Base-by-base conservation (phyloP, 345 rosid species). In the Erucastrum elatum region DNA sequence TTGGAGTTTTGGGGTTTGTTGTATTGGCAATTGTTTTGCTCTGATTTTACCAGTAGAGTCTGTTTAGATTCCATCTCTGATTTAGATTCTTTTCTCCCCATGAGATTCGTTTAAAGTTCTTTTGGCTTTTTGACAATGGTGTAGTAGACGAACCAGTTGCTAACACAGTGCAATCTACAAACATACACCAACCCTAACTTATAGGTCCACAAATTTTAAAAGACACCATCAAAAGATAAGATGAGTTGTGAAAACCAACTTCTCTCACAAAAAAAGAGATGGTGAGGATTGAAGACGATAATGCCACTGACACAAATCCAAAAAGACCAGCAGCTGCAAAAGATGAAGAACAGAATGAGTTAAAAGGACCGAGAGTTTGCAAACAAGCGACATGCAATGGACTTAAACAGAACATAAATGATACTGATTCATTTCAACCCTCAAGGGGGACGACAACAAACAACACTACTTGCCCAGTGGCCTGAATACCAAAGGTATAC, bases 301-400 rank as follows among this genome's bases (percentile, higher is more conserved):
- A 46, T 15, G 66, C 78, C 27, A 29, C 29, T 61, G 53, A 66
- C 62, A 68, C 39, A 13, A 6, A 35, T 68, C 78, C 70, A 53
- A 33, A 34, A 3, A 60, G 66, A 73, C 27, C 70, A 61, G 78
- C 64, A 73, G 27, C 79, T 80, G 79, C 66, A 74, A 68, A 63
- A 63, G 30, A 68, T 17, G 21, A 73, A 44, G 11, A 33, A 27
- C 16, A 44, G 33, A 35, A 26, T n/a, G 60, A 21, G 44, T 73
- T 61, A 1, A 79, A 35, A 49, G 2, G 58, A 49, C 44, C 3
- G 1, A 16, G 2, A 37, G 31, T 53, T 21, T 60, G 17, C 29
- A 35, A 65, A 75, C n/a, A 67, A 71, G 51, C 55, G 30, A 31
- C 5, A 4, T 13, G n/a, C 72, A 76, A 44, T 17, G 12, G 12